phyloP scores from a whole-genome alignment of 345 rosid genomes.

The Balakata baccata region DNA sequence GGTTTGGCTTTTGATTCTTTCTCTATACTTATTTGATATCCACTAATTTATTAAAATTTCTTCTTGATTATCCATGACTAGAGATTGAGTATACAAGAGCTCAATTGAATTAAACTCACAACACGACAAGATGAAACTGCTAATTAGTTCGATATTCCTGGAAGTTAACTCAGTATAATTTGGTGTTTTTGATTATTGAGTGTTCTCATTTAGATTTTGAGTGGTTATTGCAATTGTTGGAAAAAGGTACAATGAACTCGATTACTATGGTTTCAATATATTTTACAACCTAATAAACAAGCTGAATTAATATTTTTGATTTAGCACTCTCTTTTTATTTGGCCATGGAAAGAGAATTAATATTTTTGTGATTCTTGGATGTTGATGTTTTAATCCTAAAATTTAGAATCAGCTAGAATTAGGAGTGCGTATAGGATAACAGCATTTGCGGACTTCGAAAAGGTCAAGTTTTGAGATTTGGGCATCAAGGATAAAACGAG shows the following conservation, averaged over 20 bases:
- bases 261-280: neutral
- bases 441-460: neutral
- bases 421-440: neutral
- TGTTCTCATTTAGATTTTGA: neutral
- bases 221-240: neutral
- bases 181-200: neutral
- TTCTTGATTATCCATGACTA: neutral
- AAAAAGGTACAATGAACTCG: neutral
- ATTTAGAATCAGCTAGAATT: neutral
- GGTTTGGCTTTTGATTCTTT: neutral
- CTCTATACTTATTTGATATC: neutral
- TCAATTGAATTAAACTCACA: neutral
- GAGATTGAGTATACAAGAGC: neutral
- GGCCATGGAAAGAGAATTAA: neutral
- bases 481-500: neutral
- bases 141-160: neutral
- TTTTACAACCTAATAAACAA: neutral
- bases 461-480: neutral
- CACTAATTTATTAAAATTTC: neutral
- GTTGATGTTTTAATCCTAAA: neutral
- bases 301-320: neutral
- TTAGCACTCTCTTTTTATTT: neutral
- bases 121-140: neutral
- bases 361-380: neutral
- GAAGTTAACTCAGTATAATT: neutral